Conservation (phyloP, 176 grass and related monocot species). For the Ampelocalamus luodianensis region DNA sequence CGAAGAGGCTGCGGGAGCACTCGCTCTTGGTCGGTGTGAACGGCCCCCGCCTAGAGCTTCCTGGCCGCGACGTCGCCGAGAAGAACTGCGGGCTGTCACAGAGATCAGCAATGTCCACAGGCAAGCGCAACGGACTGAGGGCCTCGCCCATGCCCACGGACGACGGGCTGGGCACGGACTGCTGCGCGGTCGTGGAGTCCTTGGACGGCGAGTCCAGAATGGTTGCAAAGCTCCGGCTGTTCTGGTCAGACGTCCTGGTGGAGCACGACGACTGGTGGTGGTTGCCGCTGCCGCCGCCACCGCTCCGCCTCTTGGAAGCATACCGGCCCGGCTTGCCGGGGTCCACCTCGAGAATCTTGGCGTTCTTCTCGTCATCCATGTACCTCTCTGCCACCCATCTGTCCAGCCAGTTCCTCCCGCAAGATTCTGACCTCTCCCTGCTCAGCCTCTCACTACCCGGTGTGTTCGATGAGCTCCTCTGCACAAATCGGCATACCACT, state of each 20-base stretch:
- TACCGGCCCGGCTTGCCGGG: conserved; percentile 78
- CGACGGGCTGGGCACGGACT: conserved; percentile 69
- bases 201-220: conserved; percentile 66
- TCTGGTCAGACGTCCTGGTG: conserved; percentile 59
- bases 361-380: conserved; percentile 83
- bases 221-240: conserved; percentile 68
- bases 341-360: conserved; percentile 92
- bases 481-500: background rate
- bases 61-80: conserved; percentile 69
- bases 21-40: conserved; percentile 88
- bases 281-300: background rate
- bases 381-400: conserved; percentile 89
- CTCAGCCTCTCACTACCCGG: conserved; percentile 47
- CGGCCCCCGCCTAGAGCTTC: conserved; percentile 56
- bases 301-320: conserved; percentile 38
- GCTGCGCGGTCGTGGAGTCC: conserved; percentile 69
- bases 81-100: conserved; percentile 85
- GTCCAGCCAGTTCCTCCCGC: conserved; percentile 85
- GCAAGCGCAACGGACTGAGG: conserved; percentile 56
- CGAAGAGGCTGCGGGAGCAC: conserved; percentile 71
- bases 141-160: conserved; percentile 69
- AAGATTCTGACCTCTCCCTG: conserved; percentile 69
- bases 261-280: conserved; percentile 70
- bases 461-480: conserved; percentile 59
- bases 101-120: conserved; percentile 49